These are phyloP conservation scores for Globisporangium abappressorium DNA, from an alignment of 352 stramenopile genomes.

Conservation along the genomic window DNA sequence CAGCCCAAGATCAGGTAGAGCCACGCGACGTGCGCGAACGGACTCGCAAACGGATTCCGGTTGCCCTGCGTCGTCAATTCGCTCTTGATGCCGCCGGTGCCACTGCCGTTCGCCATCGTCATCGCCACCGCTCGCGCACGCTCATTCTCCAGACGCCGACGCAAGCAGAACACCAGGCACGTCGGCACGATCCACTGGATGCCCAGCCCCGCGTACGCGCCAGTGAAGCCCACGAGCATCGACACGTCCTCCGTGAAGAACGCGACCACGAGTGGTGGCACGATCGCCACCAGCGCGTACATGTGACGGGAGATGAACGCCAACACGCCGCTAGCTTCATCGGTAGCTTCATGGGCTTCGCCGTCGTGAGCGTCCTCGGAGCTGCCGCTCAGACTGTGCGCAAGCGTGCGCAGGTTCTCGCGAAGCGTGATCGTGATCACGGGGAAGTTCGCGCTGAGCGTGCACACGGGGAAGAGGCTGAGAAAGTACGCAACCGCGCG, in stretches of 20 bases:
- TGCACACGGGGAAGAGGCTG: conserved; percentile 86
- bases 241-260: conserved; percentile 89
- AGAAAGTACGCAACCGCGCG: conserved; percentile 84
- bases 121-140: not conserved
- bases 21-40: conserved; percentile 62
- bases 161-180: conserved; percentile 72
- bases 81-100: not conserved
- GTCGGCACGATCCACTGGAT: conserved; percentile 88
- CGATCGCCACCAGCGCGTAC: conserved; percentile 69
- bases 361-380: conserved; percentile 16
- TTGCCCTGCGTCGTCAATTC: conserved; percentile 8
- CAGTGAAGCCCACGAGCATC: conserved; percentile 86
- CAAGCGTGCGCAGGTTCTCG: conserved; percentile 78
- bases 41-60: conserved; percentile 75
- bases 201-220: conserved; percentile 78
- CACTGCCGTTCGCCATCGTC: not conserved
- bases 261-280: conserved; percentile 75
- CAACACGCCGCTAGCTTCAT: conserved; percentile 16
- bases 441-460: conserved; percentile 80
- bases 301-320: conserved; percentile 56
- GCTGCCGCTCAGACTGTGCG: conserved; percentile 35
- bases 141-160: conserved; percentile 46
- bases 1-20: conserved; percentile 67
- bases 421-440: conserved; percentile 86
- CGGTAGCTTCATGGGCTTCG: conserved; percentile 14